phyloP scores from a whole-genome alignment of 2,329 filamentous ascomycete species.

The Pseudonectria buxi region DNA sequence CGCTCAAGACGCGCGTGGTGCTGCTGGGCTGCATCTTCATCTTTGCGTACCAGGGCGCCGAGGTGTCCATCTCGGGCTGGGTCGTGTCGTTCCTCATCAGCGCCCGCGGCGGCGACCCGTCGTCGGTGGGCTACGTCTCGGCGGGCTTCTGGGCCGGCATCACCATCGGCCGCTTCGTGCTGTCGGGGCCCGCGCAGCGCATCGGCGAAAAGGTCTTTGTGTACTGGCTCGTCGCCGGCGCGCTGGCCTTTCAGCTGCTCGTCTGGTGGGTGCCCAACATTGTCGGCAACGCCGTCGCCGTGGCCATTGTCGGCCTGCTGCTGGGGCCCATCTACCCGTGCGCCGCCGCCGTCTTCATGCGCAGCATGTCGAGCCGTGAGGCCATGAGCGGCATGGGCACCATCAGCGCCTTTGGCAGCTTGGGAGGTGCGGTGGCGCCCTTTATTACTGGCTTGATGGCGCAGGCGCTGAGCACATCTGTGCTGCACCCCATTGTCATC shows the following conservation, averaged over 20 bases:
- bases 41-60: conserved; percentile 79
- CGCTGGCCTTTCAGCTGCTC: conserved; percentile 63
- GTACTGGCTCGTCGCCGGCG: conserved; percentile 52
- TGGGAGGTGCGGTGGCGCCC: conserved; percentile 60
- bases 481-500: conserved; percentile 61
- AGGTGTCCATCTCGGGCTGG: conserved; percentile 81
- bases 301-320: conserved; percentile 65
- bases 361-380: conserved; percentile 50
- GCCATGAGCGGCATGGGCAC: conserved; percentile 59
- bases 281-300: conserved; percentile 60
- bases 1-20: conserved; percentile 50
- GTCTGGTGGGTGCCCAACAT: conserved; percentile 74
- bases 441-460: conserved; percentile 60
- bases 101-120: conserved; percentile 61
- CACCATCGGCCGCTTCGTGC: conserved; percentile 65
- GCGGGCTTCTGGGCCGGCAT: conserved; percentile 68
- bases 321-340: conserved; percentile 77
- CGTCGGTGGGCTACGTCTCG: conserved; percentile 72
- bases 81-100: conserved; percentile 78
- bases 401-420: conserved; percentile 62
- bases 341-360: conserved; percentile 56
- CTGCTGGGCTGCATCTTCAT: conserved; percentile 74
- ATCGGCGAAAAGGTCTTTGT: conserved; percentile 68
- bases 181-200: conserved; percentile 58
- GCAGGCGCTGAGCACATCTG: conserved; percentile 55